Conservation (phyloP, 2,329 filamentous ascomycete species). For the Ophiognomonia clavigignenti-juglandacearum region DNA sequence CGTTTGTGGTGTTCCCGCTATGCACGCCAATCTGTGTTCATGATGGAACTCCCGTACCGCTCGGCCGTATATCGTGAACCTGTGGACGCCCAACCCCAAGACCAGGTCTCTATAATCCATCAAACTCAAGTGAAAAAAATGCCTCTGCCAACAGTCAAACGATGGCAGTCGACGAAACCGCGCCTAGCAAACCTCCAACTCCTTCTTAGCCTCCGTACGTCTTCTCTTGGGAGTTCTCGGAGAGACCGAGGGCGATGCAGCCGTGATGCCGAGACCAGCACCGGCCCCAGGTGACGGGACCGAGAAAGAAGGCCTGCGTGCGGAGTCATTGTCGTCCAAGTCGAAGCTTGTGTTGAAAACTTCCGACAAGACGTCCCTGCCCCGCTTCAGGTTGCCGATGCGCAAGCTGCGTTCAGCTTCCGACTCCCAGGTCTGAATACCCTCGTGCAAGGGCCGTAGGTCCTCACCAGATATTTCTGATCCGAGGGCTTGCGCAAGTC, state of each 20-base stretch:
- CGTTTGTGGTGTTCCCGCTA: too few species aligned
- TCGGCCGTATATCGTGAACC: not conserved
- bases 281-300: not conserved
- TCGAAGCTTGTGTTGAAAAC: slow-evolving; percentile 38
- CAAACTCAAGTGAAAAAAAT: too few species aligned
- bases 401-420: slow-evolving; percentile 23
- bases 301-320: not conserved
- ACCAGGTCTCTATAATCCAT: too few species aligned
- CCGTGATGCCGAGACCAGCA: slow-evolving; percentile 1
- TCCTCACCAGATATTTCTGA: slow-evolving; percentile 41
- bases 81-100: too few species aligned
- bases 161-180: too few species aligned
- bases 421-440: slow-evolving; percentile 42
- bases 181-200: slow-evolving; percentile 26
- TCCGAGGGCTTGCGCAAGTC: slow-evolving; percentile 49
- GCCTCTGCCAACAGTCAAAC: not conserved
- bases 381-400: slow-evolving; percentile 25
- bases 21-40: not conserved
- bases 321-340: not conserved
- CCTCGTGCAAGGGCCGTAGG: slow-evolving; percentile 22
- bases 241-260: slow-evolving; percentile 23
- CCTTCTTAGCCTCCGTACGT: slow-evolving; percentile 21
- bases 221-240: slow-evolving; percentile 27
- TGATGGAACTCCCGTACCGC: not conserved
- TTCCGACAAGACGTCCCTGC: slow-evolving; percentile 30